Evolutionary conservation across 495 filamentous ascomycete species (phyloP).

Genomic region (Aspergillus nanangensis): DNA sequence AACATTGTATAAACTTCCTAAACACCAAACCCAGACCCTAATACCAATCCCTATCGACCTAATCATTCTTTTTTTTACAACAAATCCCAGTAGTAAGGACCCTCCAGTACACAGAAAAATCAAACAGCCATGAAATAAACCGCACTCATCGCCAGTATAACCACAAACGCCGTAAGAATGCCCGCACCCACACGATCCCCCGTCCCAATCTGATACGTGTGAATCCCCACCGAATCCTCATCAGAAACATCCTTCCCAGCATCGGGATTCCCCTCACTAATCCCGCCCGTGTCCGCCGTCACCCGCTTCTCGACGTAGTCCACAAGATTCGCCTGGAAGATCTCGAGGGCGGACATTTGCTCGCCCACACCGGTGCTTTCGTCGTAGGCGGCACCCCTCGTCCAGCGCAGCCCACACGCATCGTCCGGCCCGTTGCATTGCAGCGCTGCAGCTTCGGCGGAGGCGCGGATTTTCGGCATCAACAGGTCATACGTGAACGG

Average conservation of each 20-base stretch:
- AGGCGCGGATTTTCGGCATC: conserved; percentile 54
- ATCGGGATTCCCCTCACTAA: conserved; percentile 58
- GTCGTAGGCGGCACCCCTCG: conserved; percentile 36
- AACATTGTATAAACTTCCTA: too few relatives aligned
- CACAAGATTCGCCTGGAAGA: conserved; percentile 57
- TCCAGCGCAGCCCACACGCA: conserved; percentile 65
- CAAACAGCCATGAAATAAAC: conserved; percentile 35
- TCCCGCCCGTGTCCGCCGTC: conserved; percentile 60
- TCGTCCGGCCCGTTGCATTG: conserved; percentile 58
- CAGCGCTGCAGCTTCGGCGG: conserved; percentile 59
- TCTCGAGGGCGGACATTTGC: conserved; percentile 63
- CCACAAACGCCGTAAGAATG: conserved; percentile 50
- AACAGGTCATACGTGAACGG: conserved; percentile 57
- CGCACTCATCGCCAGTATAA: conserved; percentile 34
- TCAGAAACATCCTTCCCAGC: conserved; percentile 38
- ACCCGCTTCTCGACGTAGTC: conserved; percentile 38
- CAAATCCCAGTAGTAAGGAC: too few relatives aligned
- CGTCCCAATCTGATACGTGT: conserved; percentile 29
- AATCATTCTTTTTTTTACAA: too few relatives aligned
- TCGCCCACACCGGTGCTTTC: conserved; percentile 54
- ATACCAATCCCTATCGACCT: too few relatives aligned
- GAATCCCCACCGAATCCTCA: conserved; percentile 6
- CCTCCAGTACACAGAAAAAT: too few relatives aligned
- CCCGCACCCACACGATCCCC: conserved; percentile 57
- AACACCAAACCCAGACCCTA: too few relatives aligned